Evolutionary conservation across 2,329 filamentous ascomycete species (phyloP).

Genomic region (Dothideomycetes sp.): DNA sequence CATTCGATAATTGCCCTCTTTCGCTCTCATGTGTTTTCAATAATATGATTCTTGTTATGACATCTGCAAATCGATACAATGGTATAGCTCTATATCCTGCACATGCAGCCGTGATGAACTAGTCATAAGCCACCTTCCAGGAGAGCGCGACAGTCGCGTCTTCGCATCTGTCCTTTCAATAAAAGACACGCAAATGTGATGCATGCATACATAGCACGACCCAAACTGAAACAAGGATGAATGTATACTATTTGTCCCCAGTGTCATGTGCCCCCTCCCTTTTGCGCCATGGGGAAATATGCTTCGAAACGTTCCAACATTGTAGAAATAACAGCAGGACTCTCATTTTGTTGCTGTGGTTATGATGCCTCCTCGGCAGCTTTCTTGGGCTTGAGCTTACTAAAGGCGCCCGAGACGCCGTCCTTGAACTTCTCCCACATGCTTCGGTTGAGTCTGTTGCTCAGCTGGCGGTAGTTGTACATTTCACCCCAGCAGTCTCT

Average conservation of each 20-base stretch:
- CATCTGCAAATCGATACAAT: not conserved
- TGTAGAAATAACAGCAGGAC: too few relatives aligned
- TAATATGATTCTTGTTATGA: not conserved
- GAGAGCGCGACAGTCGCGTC: too few relatives aligned
- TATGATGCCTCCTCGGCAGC: conserved; percentile 2
- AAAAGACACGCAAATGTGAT: too few relatives aligned
- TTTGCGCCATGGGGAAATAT: not conserved
- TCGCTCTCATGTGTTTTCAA: too few relatives aligned
- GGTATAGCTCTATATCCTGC: not conserved
- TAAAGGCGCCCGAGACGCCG: conserved; percentile 27
- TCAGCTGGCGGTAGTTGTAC: conserved; percentile 86
- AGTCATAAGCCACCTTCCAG: not conserved
- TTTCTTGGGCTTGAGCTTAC: conserved; percentile 14
- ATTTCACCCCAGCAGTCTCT: conserved; percentile 97
- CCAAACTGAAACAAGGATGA: too few relatives aligned
- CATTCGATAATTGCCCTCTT: too few relatives aligned
- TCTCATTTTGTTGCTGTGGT: not conserved
- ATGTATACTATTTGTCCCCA: too few relatives aligned
- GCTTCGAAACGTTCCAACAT: too few relatives aligned
- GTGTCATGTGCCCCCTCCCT: not conserved
- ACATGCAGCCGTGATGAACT: not conserved
- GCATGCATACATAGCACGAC: too few relatives aligned
- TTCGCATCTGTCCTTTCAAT: too few relatives aligned
- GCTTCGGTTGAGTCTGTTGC: conserved; percentile 77
- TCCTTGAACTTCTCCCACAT: conserved; percentile 60